Base-by-base conservation (phyloP, 257 asterid genomes). In the Salvia hispanica region DNA sequence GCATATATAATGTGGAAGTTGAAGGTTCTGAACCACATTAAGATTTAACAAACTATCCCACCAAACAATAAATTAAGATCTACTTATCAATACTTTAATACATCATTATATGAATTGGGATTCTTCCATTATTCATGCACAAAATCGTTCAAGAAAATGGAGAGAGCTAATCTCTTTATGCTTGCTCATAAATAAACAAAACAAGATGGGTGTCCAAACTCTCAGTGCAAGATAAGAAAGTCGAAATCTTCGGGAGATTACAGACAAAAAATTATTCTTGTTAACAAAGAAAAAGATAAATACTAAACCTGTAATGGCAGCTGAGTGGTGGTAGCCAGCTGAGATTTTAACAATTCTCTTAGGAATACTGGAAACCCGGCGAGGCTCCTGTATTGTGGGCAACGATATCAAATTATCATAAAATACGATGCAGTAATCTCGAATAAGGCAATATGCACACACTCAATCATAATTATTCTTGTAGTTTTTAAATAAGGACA, bases 271-370 rank as follows among this genome's bases (percentile, higher is more conserved):
- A 61, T 54, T 0, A 40, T 56, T 56, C 62, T 55, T 58, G 33
- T 43, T 21, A 47, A 43, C 54, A 62, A 6, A 61, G 13, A 62
- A 34, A 9, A 62, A 8, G 13, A 18, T 16, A 36, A 60, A 69
- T 74, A 36, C 9, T 54, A 48, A 68, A 92, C 99, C 97, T 85
- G 97, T 88, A 78, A 90, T 74, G 72, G 97, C 99, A 74, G 92
- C 90, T 70, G 97, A 93, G 78, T 93, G 97, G 82, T 93, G 93
- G 80, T 85, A 93, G 53, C 97, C 99, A 73, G 97, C 95, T 58
- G 99, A 79, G 81, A 93, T 81, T 69, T 78, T 80, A 58, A 77
- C 57, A 46, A 83, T 66, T 81, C 76, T 79, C 64, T 82, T 81
- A 64, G 86, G 85, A 72, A 93, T 78, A 67, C 88, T 81, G 57